Base-by-base conservation (phyloP, 2,329 filamentous ascomycete species). In the Ceratocystiopsis minuta region DNA sequence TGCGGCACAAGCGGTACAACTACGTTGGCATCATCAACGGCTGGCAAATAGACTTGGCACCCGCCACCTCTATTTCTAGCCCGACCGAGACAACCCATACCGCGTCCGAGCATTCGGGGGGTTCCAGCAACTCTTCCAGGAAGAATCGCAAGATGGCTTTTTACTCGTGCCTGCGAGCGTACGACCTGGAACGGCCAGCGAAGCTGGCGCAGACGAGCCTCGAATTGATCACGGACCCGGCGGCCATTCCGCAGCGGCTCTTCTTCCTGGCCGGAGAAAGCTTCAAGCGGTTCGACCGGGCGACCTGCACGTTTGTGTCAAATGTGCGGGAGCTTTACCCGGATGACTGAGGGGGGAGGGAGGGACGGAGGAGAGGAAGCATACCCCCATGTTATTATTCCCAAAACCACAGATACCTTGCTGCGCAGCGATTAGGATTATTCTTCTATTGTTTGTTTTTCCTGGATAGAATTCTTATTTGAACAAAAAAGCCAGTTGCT, bases 21-120 rank as follows among this genome's bases (percentile, higher is more conserved):
- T 94, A 88, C 56, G 65, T 78, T 39, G 87, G 80, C 16, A 71
- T 92, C 20, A 81, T 98, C 45, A 83, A 80, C 14, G 87, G 87
- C n/a, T 98, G 88, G 87, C 78, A 81, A 6, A 6, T 28, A 10
- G 11, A 10, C 24, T 28, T 10, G 24, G 24, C 24, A 10, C 24
- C 7, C 24, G 2, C 4, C 24, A 28, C 7, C 11, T 2, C 5
- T 28, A 9, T 28, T 2, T 6, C 24, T 28, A 10, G 24, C 24
- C 11, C 24, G 24, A 10, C 24, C 6, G 24, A 6, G 24, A 10
- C 24, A 10, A 10, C 24, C 4, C n/a, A n/a, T n/a, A n/a, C n/a
- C n/a, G n/a, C n/a, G n/a, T n/a, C n/a, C n/a, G n/a, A n/a, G n/a
- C n/a, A n/a, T n/a, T 6, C 24, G 24, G 24, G 6, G 24, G 24